Percentiles rank a stretch among this genome's conserved stretches.
Conservation (phyloP, 352 stramenopile species). For the Globisporangium cederbergense region DNA sequence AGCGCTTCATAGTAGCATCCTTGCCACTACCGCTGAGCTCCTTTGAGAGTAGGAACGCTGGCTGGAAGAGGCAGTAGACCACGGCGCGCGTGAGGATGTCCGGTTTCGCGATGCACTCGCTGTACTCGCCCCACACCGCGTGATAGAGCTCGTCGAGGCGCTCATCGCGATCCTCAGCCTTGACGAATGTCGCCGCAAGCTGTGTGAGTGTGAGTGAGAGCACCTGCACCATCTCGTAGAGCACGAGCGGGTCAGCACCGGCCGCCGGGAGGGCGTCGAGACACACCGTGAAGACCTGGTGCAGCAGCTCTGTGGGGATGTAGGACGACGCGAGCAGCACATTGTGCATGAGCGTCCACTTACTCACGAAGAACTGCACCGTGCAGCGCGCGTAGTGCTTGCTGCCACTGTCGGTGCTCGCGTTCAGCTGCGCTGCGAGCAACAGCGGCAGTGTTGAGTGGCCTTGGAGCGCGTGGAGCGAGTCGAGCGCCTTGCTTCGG, state of each 20-base stretch:
- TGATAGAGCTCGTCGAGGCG: constrained; percentile 42
- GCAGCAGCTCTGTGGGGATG: constrained; percentile 37
- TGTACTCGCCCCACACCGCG: constrained; percentile 69
- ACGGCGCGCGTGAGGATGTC: constrained; percentile 65
- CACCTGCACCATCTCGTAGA: constrained; percentile 72
- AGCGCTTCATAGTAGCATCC: constrained; percentile 46
- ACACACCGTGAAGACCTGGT: constrained; percentile 32
- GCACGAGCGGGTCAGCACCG: constrained; percentile 48
- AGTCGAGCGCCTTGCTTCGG: constrained; percentile 28
- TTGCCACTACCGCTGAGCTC: constrained; percentile 18
- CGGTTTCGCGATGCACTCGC: constrained; percentile 62
- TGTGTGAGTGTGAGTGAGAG: constrained; percentile 48
- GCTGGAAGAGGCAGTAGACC: constrained; percentile 70
- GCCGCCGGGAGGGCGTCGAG: constrained; percentile 50
- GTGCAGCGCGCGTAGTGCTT: constrained; percentile 25
- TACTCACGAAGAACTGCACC: constrained; percentile 42
- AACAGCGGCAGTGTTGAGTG: constrained; percentile 32
- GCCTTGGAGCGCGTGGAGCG: constrained; percentile 34
- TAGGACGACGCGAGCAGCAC: constrained; percentile 51
- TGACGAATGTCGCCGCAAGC: constrained; percentile 33
- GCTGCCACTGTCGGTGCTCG: constrained; percentile 1
- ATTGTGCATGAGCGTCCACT: constrained; percentile 54
- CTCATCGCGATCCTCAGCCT: constrained; percentile 18
- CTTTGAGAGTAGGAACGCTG: constrained; percentile 41
- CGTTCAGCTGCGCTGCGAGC: constrained; percentile 28